Evolutionary conservation across 2,329 filamentous ascomycete genomes (phyloP), one percentile per base, ranked within the genome.

Genomic region (Pestalotiopsis sp.): DNA sequence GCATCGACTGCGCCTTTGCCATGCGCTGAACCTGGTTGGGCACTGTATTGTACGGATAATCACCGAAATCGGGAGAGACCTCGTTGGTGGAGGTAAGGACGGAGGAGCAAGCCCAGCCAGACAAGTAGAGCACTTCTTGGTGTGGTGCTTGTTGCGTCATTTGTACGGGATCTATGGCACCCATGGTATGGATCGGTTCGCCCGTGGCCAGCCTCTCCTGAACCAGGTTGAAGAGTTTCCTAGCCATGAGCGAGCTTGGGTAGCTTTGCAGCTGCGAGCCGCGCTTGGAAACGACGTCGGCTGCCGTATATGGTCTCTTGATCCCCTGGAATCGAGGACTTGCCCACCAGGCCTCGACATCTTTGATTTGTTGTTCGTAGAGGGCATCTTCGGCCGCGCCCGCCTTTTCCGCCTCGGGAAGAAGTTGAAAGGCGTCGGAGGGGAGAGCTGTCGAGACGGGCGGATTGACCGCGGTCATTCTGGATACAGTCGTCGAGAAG

Each of bases 11-110:
- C 4, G 96, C 96, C 83, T 98, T 98, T 83, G 97, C 94, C 65
- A 99, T 84, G 72, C 96, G 90, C 83, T 99, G 94, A 4, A 99
- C 96, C 80, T 98, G 96, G 82, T 98, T 98, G 9, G 96, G 96
- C 4, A 99, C 96, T 0, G 96, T 99, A 79, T 98, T 98, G 84
- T 99, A 99, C 0, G 96, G 96, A 80, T 99, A 99, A 82, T 99
- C 96, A 76, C 96, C 96, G 83, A 98, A 97, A 80, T 99, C 96
- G 58, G 96, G 93, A 0, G 94, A 98, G 36, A 99, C 96, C 80
- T 99, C 96, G 83, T 99, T 98, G 49, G 96, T 98, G 11, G 91
- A 91, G 4, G 95, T 98, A 60, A 99, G 85, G 23, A 97, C 89
- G 0, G 94, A 95, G 0, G 95, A 98, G 83, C 96, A 98, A 4